Evolutionary conservation across 1,284 basidiomycete species (phyloP), one percentile per base, ranked within the genome.

Genomic region (Exobasidium cylindrosporum): DNA sequence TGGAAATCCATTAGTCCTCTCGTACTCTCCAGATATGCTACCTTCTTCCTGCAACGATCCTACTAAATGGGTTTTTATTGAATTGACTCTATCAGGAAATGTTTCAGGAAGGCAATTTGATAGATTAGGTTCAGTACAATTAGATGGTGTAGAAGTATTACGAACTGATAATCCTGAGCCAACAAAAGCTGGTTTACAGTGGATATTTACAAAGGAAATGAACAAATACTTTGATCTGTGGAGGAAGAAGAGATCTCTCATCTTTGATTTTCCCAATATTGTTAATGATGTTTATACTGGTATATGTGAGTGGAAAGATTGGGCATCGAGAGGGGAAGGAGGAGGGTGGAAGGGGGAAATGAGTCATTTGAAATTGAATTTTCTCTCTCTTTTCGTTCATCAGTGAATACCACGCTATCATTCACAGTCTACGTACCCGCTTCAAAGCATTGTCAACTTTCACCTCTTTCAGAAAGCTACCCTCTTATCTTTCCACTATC

Each of bases 81-180:
- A 62, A 11, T 46, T 74, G 11, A 61, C 60, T 26, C 24, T 69
- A 1, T 43, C 61, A 24, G 70, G 70, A 13, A 61, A 61, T 14
- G 63, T 63, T 0, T 43, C 47, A 23, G 73, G 71, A 0, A 31
- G 67, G 4, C 73, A 75, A 49, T 75, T 73, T 50, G 73, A 73
- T 32, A 57, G 72, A 0, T 59, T 74, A 1, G 72, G 57, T 7
- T 49, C 43, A 17, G 24, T 58, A 13, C 57, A 58, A 52, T 32
- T 58, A 1, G 66, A 67, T 23, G 67, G 69, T 1, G 64, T 71
- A 1, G 73, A 75, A 56, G 61, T 73, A 3, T 59, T 70, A 54
- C n/a, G 73, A 2, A 60, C 68, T 13, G 71, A 73, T 61, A 75
- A 71, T 53, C 62, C 71, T 0, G 69, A 73, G 54, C 72, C 73